A percentile compares a stretch with the other conserved stretches of the same genome.
phyloP scores from a whole-genome alignment of 352 stramenopile species.

The Pythium pectinolyticum region DNA sequence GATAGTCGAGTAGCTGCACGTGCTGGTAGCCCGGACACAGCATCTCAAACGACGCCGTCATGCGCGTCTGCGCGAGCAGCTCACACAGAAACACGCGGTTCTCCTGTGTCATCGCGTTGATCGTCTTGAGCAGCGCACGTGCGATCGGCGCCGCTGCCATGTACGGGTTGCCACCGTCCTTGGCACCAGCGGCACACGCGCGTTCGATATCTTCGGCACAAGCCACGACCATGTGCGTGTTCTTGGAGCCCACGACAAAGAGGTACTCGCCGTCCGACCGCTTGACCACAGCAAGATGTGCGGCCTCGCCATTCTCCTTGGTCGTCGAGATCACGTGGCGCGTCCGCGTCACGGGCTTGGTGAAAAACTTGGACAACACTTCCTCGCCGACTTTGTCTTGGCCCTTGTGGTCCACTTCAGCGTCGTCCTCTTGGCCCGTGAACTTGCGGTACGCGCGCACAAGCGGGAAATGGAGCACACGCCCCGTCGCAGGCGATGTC shows the following conservation, averaged over 20 bases:
- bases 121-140: slow-evolving; percentile 41
- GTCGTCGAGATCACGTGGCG: slow-evolving; percentile 66
- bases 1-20: slow-evolving; percentile 70
- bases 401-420: slow-evolving; percentile 46
- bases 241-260: slow-evolving; percentile 80
- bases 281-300: slow-evolving; percentile 73
- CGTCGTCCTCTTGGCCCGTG: slow-evolving; percentile 78
- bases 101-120: slow-evolving; percentile 34
- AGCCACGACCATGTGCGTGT: slow-evolving; percentile 65
- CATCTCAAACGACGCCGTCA: slow-evolving; percentile 80
- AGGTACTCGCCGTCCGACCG: slow-evolving; percentile 60
- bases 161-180: slow-evolving; percentile 44
- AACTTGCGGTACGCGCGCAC: slow-evolving; percentile 81
- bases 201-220: slow-evolving; percentile 51
- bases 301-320: slow-evolving; percentile 81
- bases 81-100: slow-evolving; percentile 61
- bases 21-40: slow-evolving; percentile 74
- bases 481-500: slow-evolving; percentile 6
- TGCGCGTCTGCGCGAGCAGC: slow-evolving; percentile 72
- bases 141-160: slow-evolving; percentile 53
- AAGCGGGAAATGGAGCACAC: slow-evolving; percentile 47
- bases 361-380: slow-evolving; percentile 78
- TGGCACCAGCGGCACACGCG: slow-evolving; percentile 24
- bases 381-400: slow-evolving; percentile 27
- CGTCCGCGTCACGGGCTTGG: slow-evolving; percentile 46